Evolutionary conservation across 805 yeast genomes (phyloP), one percentile per base, ranked within the genome.

Genomic region (Sugiyamaella qingdaonensis): DNA sequence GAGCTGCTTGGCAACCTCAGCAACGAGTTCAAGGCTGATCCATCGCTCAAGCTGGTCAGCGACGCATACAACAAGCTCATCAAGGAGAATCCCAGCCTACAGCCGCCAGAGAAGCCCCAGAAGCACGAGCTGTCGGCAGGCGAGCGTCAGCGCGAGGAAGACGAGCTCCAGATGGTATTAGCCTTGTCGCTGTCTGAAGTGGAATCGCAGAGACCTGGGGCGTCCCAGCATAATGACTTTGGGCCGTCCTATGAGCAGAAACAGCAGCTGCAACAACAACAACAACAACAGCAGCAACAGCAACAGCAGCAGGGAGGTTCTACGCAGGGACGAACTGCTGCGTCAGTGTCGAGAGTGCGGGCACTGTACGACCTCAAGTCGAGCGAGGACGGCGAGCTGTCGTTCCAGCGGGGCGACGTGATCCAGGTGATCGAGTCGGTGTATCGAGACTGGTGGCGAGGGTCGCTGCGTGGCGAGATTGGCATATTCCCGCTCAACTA

Each of bases 391-490:
- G 97, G 91, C 56, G 97, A 94, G 59, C 76, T 92, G 43, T 83
- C 95, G 1, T 92, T 94, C 70, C 75, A 82, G 48, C 84, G 84
- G 62, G 97, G 96, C 39, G 98, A 92, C 65, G 75, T 88, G 11
- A 91, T 92, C 47, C 84, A 85, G 0, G 96, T 94, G 0, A 75
- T 91, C 34, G 98, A 91, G 61, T 78, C 85, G 13, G 95, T 87
- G 4, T 91, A 90, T 67, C 78, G 88, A 57, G 98, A 92, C 64
- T 92, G 99, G 99, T 88, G 97, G 85, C 78, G 88, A 59, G 99
- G 99, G 13, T 80, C 92, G 4, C 70, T 92, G 49, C 77, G 79
- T 51, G 97, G 97, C 0, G 78, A 77, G 51, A 76, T 82, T 48
- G 99, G 99, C 16, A 85, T 94, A 11, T 90, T 92, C 69, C 99